Percentiles rank a stretch among this genome's conserved stretches.
Evolutionary conservation across 352 stramenopile species (phyloP).

Genomic region (Pythium periplocum): DNA sequence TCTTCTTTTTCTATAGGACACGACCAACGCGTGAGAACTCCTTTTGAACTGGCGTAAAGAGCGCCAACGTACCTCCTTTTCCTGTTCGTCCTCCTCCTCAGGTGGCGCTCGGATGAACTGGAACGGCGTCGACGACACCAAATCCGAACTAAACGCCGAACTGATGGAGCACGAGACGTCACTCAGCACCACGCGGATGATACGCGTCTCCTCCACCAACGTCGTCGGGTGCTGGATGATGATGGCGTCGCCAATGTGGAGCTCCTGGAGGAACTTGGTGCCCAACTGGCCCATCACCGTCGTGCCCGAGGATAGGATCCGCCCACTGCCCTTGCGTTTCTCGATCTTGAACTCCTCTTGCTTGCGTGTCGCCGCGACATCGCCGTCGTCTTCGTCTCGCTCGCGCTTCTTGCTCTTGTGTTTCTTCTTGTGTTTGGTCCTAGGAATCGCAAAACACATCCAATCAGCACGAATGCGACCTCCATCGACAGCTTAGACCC

Average conservation of each 20-base stretch:
- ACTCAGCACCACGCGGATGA: constrained; percentile 88
- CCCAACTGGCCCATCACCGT: constrained; percentile 82
- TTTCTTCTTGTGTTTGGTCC: constrained; percentile 41
- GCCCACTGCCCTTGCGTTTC: constrained; percentile 67
- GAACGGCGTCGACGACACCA: constrained; percentile 86
- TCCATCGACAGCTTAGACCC: no score
- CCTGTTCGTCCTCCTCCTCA: constrained; percentile 39
- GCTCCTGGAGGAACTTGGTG: constrained; percentile 79
- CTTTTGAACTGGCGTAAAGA: no score
- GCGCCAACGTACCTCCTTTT: constrained; percentile 23
- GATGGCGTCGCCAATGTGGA: constrained; percentile 78
- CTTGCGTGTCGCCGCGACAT: constrained; percentile 16
- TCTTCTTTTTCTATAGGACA: constrained; percentile 23
- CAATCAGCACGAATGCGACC: constrained; percentile 5
- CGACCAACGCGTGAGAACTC: no score
- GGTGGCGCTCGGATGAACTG: constrained; percentile 84
- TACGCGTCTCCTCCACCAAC: constrained; percentile 81
- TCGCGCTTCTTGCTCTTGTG: constrained; percentile 52
- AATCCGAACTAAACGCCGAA: constrained; percentile 84
- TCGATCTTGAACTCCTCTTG: constrained; percentile 61
- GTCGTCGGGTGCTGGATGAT: constrained; percentile 87
- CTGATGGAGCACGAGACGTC: constrained; percentile 83
- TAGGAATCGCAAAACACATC: constrained; percentile 6
- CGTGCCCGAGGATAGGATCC: constrained; percentile 84
- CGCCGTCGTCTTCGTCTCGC: constrained; percentile 15